These are phyloP conservation scores for Podila epigama DNA, from an alignment of 192 early-diverging fungal species.

Conservation along the genomic window DNA sequence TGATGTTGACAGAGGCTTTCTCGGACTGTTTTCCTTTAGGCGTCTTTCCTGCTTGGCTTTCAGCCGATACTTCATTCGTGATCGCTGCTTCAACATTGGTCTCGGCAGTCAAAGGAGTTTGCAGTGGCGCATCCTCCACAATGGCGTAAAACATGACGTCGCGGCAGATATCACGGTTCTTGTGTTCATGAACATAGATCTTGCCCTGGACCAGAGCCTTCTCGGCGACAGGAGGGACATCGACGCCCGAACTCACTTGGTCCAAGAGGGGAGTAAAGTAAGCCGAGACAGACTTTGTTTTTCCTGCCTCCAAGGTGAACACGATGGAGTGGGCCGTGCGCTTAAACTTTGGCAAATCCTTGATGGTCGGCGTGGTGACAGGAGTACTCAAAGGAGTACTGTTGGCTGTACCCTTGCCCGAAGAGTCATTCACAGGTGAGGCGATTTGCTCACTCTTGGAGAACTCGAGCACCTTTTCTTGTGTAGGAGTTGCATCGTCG, in stretches of 20 bases:
- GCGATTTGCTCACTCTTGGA: conserved; percentile 6
- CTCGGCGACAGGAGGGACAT: conserved; percentile 20
- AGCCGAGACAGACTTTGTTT: conserved; percentile 70
- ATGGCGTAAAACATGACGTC: conserved; percentile 67
- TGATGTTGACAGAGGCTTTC: neutral
- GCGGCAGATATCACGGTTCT: conserved; percentile 82
- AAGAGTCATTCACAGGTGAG: conserved; percentile 29
- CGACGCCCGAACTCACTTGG: neutral
- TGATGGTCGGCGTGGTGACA: conserved; percentile 16
- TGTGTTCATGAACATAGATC: conserved; percentile 81
- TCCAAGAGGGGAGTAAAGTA: conserved; percentile 59
- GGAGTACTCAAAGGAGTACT: conserved; percentile 9
- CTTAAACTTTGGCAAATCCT: conserved; percentile 56
- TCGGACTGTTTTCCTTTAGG: neutral
- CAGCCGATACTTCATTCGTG: neutral
- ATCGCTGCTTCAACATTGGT: neutral
- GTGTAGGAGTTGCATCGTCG: conserved; percentile 27
- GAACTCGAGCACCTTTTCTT: conserved; percentile 34
- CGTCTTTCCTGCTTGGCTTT: neutral
- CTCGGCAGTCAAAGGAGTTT: neutral
- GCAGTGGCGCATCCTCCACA: conserved; percentile 42
- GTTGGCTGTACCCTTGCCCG: conserved; percentile 11
- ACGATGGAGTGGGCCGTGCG: conserved; percentile 68
- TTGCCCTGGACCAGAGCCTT: conserved; percentile 51
- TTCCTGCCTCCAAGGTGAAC: conserved; percentile 71